Evolutionary conservation across 768 basidiomycete genomes (phyloP), one percentile per base, ranked within the genome.

Genomic region (Boletus subparvulus): DNA sequence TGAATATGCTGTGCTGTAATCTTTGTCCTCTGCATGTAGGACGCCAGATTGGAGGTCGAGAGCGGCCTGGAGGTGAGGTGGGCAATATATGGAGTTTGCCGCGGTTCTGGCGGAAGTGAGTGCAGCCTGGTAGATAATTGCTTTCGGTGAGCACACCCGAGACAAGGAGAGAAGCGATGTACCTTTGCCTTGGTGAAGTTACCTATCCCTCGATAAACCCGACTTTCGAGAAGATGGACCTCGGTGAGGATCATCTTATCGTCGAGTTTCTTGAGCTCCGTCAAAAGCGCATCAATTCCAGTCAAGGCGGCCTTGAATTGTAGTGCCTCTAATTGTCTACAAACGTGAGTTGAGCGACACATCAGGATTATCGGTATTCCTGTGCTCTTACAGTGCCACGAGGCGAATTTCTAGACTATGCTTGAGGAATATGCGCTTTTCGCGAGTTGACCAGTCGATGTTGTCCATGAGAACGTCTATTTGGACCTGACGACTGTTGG

Each of bases 181-280:
- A 88, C 92, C 79, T 98, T 98, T 14, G 95, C 83, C 70, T 97
- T 94, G 7, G 92, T 78, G 48, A 94, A 75, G 73, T 98, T 98
- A 21, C 87, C 87, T 54, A 93, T 84, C 2, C 92, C 93, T 57
- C 94, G 85, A 67, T 95, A 92, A 2, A 95, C 92, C 43, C 93
- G 77, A 55, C 91, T 92, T 74, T 99, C 96, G 39, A 98, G 82
- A 10, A 99, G 81, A 65, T 96, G 94, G 0, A 98, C 94, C 69
- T 98, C 96, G 4, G 95, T 98, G 32, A 99, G 80, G 59, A 98
- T 91, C 83, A 96, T 89, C 79, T 98, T 98, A 76, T 98, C 97
- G 71, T 99, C 96, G 28, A 99, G 77, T 26, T 87, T 83, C 73
- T 91, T 94, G 19, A 99, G 83, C 72, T 98, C 97, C 2, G 87